Evolutionary conservation across 2,329 filamentous ascomycete species (phyloP).

Genomic region (Aspergillus persii): DNA sequence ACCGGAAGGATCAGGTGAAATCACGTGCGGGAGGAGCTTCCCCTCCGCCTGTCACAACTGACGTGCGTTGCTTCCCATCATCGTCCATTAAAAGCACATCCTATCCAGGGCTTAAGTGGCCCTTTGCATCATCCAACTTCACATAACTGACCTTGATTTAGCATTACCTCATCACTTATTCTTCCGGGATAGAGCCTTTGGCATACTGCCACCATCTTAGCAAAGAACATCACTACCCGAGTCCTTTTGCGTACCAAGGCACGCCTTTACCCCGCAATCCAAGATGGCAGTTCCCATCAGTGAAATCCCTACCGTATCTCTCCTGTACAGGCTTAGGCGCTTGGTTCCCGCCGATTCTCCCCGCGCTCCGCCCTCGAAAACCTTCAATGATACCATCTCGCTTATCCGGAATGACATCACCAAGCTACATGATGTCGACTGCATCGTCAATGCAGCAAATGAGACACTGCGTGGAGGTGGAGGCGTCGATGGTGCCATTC

Average conservation of each 20-base stretch:
- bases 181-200: neutral
- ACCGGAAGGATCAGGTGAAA: slow-evolving; percentile 9
- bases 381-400: slow-evolving; percentile 56
- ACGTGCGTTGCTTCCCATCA: neutral
- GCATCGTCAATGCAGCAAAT: slow-evolving; percentile 94
- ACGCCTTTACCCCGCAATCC: neutral
- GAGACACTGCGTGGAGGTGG: slow-evolving; percentile 74
- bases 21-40: slow-evolving; percentile 18
- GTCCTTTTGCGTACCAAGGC: neutral
- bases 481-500: slow-evolving; percentile 89
- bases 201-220: neutral
- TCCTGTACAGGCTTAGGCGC: slow-evolving; percentile 62
- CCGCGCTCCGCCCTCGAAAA: slow-evolving; percentile 44
- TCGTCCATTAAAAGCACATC: neutral
- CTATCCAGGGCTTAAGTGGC: neutral
- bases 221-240: neutral
- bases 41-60: neutral
- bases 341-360: slow-evolving; percentile 39
- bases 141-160: neutral
- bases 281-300: slow-evolving; percentile 26
- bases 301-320: slow-evolving; percentile 45
- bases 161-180: neutral
- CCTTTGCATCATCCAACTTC: neutral
- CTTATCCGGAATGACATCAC: slow-evolving; percentile 80
- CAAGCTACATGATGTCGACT: slow-evolving; percentile 64